These are phyloP conservation scores for Hysterangium stoloniferum DNA, from an alignment of 768 basidiomycete species.

Conservation along the genomic window DNA sequence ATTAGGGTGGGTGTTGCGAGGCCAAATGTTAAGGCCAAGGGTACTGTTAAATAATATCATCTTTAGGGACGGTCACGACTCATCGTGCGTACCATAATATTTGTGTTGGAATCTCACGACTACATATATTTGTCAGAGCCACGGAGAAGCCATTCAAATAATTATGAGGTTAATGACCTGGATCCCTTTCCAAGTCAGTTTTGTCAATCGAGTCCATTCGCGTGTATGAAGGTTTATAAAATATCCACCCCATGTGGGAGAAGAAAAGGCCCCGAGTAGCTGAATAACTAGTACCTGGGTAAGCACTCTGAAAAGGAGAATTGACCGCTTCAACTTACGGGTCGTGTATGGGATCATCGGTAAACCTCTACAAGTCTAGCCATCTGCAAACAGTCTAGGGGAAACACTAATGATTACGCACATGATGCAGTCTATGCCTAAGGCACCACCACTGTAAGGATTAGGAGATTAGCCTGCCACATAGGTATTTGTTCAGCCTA, in stretches of 20 bases:
- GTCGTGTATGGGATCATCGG: conserved; percentile 60
- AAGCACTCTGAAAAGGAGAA: background rate
- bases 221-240: conserved; percentile 62
- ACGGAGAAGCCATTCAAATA: background rate
- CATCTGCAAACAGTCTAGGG: background rate
- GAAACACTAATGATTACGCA: conserved; percentile 23
- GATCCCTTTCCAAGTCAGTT: conserved; percentile 61
- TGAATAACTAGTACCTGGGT: conserved; percentile 42
- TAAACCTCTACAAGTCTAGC: conserved; percentile 49
- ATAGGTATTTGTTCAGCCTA: no score
- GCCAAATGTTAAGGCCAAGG: conserved; percentile 51
- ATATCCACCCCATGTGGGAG: conserved; percentile 84
- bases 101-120: conserved; percentile 67
- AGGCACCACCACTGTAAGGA: conserved; percentile 51
- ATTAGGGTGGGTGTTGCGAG: conserved; percentile 49
- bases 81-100: conserved; percentile 46
- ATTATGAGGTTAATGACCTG: conserved; percentile 33
- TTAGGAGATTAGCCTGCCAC: background rate
- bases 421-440: conserved; percentile 70
- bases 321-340: conserved; percentile 35
- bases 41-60: conserved; percentile 32
- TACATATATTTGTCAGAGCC: conserved; percentile 18
- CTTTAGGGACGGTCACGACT: no score
- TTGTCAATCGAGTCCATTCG: conserved; percentile 56
- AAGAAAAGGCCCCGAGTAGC: conserved; percentile 67